Evolutionary conservation across 495 filamentous ascomycete genomes (phyloP).

Genomic region (Amphirosellinia nigrospora): DNA sequence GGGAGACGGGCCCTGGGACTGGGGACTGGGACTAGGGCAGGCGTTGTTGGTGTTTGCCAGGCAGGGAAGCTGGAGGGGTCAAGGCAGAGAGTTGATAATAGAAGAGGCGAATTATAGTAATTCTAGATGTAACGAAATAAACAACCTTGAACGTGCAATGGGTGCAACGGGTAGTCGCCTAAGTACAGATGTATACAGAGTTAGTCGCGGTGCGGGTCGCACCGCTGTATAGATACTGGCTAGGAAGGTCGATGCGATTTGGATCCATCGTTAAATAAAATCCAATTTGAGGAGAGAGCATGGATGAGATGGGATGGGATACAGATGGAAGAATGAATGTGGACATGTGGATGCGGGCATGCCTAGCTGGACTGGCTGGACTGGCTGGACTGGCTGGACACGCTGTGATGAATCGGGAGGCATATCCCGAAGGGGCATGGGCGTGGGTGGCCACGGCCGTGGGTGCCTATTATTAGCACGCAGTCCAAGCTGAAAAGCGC

Average conservation of each 20-base stretch:
- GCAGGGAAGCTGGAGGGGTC: no score
- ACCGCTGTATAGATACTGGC: constrained; percentile 5
- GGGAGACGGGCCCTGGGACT: not conserved
- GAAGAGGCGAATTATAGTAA: no score
- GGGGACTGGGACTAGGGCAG: not conserved
- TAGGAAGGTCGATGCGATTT: constrained; percentile 19
- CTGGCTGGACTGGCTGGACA: no score
- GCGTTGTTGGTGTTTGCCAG: not conserved
- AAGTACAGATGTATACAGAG: not conserved
- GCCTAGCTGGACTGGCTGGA: no score
- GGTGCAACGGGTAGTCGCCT: not conserved
- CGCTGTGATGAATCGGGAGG: constrained; percentile 3
- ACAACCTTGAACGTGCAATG: no score
- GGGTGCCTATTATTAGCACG: constrained; percentile 7
- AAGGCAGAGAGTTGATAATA: no score
- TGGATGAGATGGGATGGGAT: not conserved
- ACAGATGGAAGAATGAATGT: no score
- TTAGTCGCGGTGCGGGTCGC: constrained; percentile 1
- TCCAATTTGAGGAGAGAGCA: not conserved
- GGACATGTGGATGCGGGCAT: no score
- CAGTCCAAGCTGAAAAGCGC: constrained; percentile 15
- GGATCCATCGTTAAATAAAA: not conserved
- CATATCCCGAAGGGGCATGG: not conserved
- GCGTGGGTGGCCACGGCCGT: not conserved
- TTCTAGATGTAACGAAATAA: not conserved